Evolutionary conservation across 2,329 filamentous ascomycete genomes (phyloP).

Genomic region (Mollisiaceae sp.): DNA sequence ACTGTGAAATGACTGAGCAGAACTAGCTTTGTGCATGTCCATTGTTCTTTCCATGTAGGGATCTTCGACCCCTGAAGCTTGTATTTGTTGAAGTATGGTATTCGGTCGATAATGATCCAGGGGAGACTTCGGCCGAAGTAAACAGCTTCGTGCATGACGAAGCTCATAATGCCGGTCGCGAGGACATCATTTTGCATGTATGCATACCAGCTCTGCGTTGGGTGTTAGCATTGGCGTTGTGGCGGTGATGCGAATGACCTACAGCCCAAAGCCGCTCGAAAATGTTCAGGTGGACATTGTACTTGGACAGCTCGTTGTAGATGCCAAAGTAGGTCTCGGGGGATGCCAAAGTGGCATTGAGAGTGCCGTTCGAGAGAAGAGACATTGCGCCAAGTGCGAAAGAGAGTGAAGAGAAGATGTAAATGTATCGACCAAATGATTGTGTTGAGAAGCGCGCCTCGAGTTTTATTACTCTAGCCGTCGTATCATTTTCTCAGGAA

Average conservation of each 20-base stretch:
- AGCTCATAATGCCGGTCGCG: slow-evolving; percentile 97
- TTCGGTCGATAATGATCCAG: slow-evolving; percentile 89
- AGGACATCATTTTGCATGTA: slow-evolving; percentile 98
- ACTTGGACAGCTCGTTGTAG: slow-evolving; percentile 67
- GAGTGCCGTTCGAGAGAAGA: slow-evolving; percentile 38
- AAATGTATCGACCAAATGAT: slow-evolving; percentile 11
- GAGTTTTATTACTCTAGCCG: slow-evolving; percentile 19
- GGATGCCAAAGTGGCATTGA: slow-evolving; percentile 39
- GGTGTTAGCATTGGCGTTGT: slow-evolving; percentile 32
- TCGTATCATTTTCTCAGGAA: slow-evolving; percentile 14
- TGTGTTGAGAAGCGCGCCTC: slow-evolving; percentile 20
- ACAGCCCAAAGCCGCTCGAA: slow-evolving; percentile 88
- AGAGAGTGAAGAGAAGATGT: slow-evolving; percentile 8
- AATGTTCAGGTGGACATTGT: slow-evolving; percentile 82
- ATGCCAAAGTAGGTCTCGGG: slow-evolving; percentile 56
- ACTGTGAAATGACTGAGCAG: slow-evolving; percentile 96
- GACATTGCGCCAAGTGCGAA: slow-evolving; percentile 27
- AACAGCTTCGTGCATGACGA: slow-evolving; percentile 89
- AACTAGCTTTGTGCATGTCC: slow-evolving; percentile 90
- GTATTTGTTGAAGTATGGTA: slow-evolving; percentile 88
- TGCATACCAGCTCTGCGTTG: slow-evolving; percentile 79
- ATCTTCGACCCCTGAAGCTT: slow-evolving; percentile 91
- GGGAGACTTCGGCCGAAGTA: slow-evolving; percentile 91
- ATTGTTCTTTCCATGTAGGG: slow-evolving; percentile 91
- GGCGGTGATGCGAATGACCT: slow-evolving; percentile 46